Evolutionary conservation across 2,329 filamentous ascomycete species (phyloP).

Genomic region (Ceratocystiopsis sp.): DNA sequence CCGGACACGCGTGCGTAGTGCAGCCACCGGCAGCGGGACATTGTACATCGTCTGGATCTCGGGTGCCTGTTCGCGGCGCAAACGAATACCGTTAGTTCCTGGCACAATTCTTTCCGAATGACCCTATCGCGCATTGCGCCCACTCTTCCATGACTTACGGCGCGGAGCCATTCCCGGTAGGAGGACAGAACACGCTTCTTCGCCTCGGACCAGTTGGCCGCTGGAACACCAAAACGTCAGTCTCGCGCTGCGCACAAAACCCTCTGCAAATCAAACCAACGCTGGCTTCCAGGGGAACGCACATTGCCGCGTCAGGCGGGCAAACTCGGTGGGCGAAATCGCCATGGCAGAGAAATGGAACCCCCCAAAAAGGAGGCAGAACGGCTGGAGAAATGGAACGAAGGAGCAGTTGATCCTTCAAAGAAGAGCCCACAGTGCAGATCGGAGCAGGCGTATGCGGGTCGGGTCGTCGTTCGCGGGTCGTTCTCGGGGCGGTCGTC

Average conservation of each 20-base stretch:
- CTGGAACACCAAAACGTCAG: constrained; percentile 25
- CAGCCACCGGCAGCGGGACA: constrained; percentile 71
- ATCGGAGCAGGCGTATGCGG: too few species aligned
- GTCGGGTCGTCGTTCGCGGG: too few species aligned
- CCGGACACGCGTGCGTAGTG: constrained; percentile 80
- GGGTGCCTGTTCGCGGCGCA: constrained; percentile 46
- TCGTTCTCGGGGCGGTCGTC: too few species aligned
- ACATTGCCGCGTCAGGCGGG: constrained; percentile 65
- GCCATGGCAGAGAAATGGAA: constrained; percentile 36
- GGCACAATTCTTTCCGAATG: too few species aligned
- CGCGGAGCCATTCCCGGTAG: constrained; percentile 91
- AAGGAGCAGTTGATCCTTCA: too few species aligned
- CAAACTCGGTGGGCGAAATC: constrained; percentile 87
- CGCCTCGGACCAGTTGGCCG: constrained; percentile 78
- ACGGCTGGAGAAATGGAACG: too few species aligned
- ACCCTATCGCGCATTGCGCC: not conserved
- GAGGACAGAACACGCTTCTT: constrained; percentile 70
- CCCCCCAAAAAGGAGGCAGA: too few species aligned
- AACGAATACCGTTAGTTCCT: too few species aligned
- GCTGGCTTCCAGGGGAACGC: constrained; percentile 18
- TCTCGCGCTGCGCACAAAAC: not conserved
- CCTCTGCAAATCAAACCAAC: not conserved
- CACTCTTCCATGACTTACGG: constrained; percentile 44
- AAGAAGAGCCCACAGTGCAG: too few species aligned
- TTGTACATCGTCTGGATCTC: constrained; percentile 98